Percentiles rank a stretch among this genome's conserved stretches.
These are phyloP conservation scores for Sonneratia caseolaris DNA, from an alignment of 345 rosid species.

Conservation along the genomic window DNA sequence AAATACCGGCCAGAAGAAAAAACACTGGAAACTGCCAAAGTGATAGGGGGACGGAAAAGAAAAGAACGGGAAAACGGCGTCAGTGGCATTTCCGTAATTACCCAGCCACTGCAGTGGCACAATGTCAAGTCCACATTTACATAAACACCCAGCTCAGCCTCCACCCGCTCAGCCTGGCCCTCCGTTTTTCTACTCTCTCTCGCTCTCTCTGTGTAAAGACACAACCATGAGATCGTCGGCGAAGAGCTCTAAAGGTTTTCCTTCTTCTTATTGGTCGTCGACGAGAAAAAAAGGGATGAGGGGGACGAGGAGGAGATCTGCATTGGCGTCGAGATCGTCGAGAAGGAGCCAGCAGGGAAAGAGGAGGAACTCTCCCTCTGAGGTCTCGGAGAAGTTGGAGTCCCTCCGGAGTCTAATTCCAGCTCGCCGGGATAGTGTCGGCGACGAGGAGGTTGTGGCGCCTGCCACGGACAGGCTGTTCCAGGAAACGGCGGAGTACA, in stretches of 20 bases:
- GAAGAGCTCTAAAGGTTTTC: slow-evolving; percentile 18
- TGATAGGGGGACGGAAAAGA: background rate
- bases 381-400: slow-evolving; percentile 54
- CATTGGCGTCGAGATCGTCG: background rate
- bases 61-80: background rate
- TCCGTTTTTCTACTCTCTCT: background rate
- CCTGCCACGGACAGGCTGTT: slow-evolving; percentile 40
- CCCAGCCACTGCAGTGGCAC: slow-evolving; percentile 16
- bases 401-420: slow-evolving; percentile 71
- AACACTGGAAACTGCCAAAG: background rate
- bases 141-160: slow-evolving; percentile 23
- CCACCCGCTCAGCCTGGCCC: background rate
- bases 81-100: slow-evolving; percentile 33
- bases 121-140: slow-evolving; percentile 19
- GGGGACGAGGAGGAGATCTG: slow-evolving; percentile 12
- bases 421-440: background rate
- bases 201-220: background rate
- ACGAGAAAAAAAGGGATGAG: slow-evolving; percentile 7
- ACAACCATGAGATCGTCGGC: slow-evolving; percentile 15
- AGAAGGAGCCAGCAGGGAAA: slow-evolving; percentile 3
- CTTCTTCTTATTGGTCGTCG: background rate
- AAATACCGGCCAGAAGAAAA: background rate
- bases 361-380: slow-evolving; percentile 11
- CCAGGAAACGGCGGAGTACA: slow-evolving; percentile 78
- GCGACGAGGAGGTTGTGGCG: slow-evolving; percentile 12